Percentiles rank a stretch among this genome's conserved stretches.
Evolutionary conservation across 2,329 filamentous ascomycete genomes (phyloP).

Genomic region (Fusarium lyarnte): DNA sequence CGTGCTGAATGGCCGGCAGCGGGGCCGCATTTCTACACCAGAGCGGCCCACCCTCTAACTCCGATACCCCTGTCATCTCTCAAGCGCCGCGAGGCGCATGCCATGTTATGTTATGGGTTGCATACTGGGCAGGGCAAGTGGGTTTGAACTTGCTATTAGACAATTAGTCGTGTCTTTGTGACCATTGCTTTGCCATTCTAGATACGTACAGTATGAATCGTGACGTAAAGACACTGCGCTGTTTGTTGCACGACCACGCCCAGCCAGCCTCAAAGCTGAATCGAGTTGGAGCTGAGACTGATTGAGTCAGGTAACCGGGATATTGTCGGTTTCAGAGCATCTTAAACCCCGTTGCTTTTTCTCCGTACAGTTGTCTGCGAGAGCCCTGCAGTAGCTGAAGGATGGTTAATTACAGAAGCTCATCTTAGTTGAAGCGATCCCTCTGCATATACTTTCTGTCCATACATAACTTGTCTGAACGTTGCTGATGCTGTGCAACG

Average conservation of each 20-base stretch:
- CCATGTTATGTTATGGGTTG: conserved; percentile 36
- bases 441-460: neutral
- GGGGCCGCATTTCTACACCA: conserved; percentile 34
- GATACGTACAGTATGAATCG: conserved; percentile 14
- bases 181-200: neutral
- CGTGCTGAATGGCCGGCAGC: conserved; percentile 42
- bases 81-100: conserved; percentile 32
- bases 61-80: conserved; percentile 37
- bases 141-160: conserved; percentile 29
- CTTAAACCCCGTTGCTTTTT: neutral
- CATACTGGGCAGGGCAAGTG: conserved; percentile 26
- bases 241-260: neutral
- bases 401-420: neutral
- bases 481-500: neutral
- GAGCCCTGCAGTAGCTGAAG: too few relatives aligned
- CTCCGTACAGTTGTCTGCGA: neutral
- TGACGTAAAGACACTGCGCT: neutral
- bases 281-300: conserved; percentile 3
- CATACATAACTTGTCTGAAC: neutral
- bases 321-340: neutral
- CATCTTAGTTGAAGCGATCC: neutral
- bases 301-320: neutral
- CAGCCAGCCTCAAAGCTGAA: conserved; percentile 6
- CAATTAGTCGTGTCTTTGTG: conserved; percentile 30
- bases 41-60: conserved; percentile 7